Conservation (phyloP, 192 early-diverging fungal species). For the Backusella parvicylindrica region DNA sequence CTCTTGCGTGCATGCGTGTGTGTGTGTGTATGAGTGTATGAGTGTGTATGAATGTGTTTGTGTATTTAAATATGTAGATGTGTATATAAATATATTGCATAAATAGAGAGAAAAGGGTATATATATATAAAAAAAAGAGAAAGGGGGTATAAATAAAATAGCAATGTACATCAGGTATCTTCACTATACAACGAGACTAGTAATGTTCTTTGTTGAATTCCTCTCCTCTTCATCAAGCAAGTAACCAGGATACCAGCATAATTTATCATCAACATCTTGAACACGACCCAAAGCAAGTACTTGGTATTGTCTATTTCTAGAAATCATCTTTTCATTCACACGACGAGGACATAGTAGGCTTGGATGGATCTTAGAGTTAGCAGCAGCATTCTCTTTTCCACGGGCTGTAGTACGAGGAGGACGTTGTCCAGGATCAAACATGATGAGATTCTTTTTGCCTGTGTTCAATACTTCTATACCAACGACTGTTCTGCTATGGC, state of each 20-base stretch:
- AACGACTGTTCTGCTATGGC: conserved; percentile 63
- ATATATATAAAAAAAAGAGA: not conserved
- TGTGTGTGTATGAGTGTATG: not conserved
- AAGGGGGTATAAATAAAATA: not conserved
- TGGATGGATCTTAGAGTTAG: not conserved
- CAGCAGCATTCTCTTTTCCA: not conserved
- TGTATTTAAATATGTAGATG: not conserved
- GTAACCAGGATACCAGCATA: conserved; percentile 8
- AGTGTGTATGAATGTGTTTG: no score
- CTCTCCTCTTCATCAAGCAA: conserved; percentile 18
- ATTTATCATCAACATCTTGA: not conserved
- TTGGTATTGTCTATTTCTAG: conserved; percentile 32
- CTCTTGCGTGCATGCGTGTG: not conserved
- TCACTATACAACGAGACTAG: not conserved
- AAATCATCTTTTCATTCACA: conserved; percentile 17
- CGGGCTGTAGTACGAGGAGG: not conserved
- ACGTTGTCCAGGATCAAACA: conserved; percentile 60
- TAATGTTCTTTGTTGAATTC: conserved; percentile 10
- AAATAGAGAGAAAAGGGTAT: no score
- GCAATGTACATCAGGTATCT: no score
- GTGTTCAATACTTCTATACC: conserved; percentile 49
- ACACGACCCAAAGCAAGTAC: conserved; percentile 29
- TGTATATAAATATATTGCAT: no score
- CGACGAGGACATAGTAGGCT: conserved; percentile 22
- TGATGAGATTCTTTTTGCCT: conserved; percentile 45